Percentiles rank a stretch among this genome's conserved stretches.
phyloP scores from a whole-genome alignment of 106 monocot species.

The Dioscorea alata region DNA sequence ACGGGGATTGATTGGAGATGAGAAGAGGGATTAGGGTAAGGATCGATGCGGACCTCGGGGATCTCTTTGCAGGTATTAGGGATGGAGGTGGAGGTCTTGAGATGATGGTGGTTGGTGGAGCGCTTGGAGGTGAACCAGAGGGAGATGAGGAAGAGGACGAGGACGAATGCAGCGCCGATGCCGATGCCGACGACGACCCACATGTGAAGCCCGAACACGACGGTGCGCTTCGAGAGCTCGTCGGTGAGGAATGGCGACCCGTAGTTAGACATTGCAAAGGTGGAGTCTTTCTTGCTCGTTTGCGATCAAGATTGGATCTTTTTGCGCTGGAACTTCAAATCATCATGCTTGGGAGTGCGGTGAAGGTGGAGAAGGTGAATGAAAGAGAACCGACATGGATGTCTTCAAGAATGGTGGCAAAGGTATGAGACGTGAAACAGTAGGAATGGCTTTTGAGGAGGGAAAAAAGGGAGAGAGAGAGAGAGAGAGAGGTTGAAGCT shows the following conservation, averaged over 20 bases:
- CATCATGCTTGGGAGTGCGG: background rate
- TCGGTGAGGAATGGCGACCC: slow-evolving; percentile 26
- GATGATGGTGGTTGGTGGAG: background rate
- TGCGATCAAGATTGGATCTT: background rate
- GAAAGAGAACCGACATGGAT: too few species aligned
- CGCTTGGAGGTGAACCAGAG: slow-evolving; percentile 32
- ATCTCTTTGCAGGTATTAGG: slow-evolving; percentile 33
- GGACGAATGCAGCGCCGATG: slow-evolving; percentile 45
- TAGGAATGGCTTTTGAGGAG: background rate
- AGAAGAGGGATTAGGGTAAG: background rate
- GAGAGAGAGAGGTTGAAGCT: slow-evolving; percentile 5
- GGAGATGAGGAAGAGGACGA: slow-evolving; percentile 45
- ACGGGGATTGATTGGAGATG: background rate
- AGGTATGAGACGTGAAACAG: background rate
- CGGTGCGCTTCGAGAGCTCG: slow-evolving; percentile 45
- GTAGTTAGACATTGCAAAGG: slow-evolving; percentile 2
- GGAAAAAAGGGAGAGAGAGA: background rate
- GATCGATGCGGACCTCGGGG: slow-evolving; percentile 33
- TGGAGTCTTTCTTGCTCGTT: too few species aligned
- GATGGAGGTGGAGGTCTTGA: slow-evolving; percentile 2
- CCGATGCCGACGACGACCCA: slow-evolving; percentile 46
- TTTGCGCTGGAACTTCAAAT: too few species aligned
- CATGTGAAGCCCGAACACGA: slow-evolving; percentile 47
- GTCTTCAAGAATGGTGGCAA: too few species aligned
- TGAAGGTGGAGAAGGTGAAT: background rate